Percentiles rank a stretch among this genome's conserved stretches.
These are phyloP conservation scores for Coffea eugenioides DNA, from an alignment of 257 asterid genomes.

Conservation along the genomic window DNA sequence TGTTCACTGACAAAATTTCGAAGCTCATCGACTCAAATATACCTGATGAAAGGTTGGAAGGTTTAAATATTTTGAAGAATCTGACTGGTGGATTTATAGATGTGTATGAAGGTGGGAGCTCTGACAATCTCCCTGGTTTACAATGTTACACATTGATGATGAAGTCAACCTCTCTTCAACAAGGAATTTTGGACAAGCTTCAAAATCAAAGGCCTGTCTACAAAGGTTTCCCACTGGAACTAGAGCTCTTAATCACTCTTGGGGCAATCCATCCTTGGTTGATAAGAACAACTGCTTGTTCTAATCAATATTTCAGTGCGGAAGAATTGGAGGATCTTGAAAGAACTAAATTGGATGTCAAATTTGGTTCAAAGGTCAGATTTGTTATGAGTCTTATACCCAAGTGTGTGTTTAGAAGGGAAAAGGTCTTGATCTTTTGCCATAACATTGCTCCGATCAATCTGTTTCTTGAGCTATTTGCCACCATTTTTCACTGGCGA, in stretches of 20 bases:
- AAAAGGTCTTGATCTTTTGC: conserved; percentile 82
- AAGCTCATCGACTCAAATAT: conserved; percentile 68
- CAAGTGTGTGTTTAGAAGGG: conserved; percentile 63
- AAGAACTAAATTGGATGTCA: conserved; percentile 66
- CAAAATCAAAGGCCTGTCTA: conserved; percentile 73
- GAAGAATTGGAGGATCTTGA: conserved; percentile 74
- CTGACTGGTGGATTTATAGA: conserved; percentile 78
- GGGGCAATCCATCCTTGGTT: conserved; percentile 99
- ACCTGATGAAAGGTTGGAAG: conserved; percentile 66
- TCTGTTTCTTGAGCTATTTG: conserved; percentile 73
- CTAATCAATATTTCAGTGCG: conserved; percentile 54
- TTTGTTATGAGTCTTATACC: conserved; percentile 95
- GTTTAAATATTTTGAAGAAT: conserved; percentile 66
- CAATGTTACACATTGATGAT: conserved; percentile 95
- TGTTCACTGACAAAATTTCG: conserved; percentile 75
- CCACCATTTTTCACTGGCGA: conserved; percentile 74
- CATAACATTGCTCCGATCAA: conserved; percentile 94
- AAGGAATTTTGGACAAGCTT: conserved; percentile 61
- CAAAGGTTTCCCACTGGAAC: conserved; percentile 86
- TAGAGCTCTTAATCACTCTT: conserved; percentile 84
- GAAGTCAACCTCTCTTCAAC: conserved; percentile 83
- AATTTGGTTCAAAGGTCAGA: conserved; percentile 81
- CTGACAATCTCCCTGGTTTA: conserved; percentile 82
- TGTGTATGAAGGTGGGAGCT: conserved; percentile 78
- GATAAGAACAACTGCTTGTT: conserved; percentile 73